Base-by-base conservation (phyloP, 2,329 filamentous ascomycete genomes). In the Ophioceras dolichostomum region DNA sequence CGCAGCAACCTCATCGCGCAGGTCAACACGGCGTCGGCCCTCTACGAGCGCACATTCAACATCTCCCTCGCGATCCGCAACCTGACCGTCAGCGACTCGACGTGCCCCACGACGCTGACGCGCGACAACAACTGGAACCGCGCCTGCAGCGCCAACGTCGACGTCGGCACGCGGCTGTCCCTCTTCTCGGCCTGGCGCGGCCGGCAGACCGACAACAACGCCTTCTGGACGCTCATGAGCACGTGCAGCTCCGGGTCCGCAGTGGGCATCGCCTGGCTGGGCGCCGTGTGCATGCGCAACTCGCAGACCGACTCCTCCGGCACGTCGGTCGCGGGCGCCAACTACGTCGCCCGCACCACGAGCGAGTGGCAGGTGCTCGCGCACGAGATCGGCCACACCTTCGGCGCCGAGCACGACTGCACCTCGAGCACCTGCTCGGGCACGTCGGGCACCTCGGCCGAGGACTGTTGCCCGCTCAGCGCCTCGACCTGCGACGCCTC, bases 291-390 rank as follows among this genome's bases (percentile, higher is more conserved):
- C 56, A 65, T 74, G 26, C 52, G 59, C 18, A 72, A 71, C 20
- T 66, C 82, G 2, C 67, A 70, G 34, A 61, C 63, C 4, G 70
- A 74, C 17, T 61, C 68, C 32, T 61, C 60, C 19, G 64, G 65
- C 22, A 63, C 56, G 20, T 61, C 60, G 20, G 82, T 94, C 21
- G 79, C 83, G 14, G 83, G 84, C 21, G 79, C 89, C 42, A 96
- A 95, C 53, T 84, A 96, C 1, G 86, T 96, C 17, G 79, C 91
- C 18, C 76, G 76, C 44, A 94, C 86, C 0, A 68, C 73, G 14
- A 81, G 76, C 4, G 88, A 94, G 54, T 96, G 89, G 89, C 87
- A 95, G 56, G 83, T 96, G 40, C 85, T 96, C 58, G 89, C 89
- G 22, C 89, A 96, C 55, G 89, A 96, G 59, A 79, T 80, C 3